Percentiles rank a stretch among this genome's conserved stretches.
phyloP scores from a whole-genome alignment of 176 grass and related monocot genomes.

The Paspalum notatum region DNA sequence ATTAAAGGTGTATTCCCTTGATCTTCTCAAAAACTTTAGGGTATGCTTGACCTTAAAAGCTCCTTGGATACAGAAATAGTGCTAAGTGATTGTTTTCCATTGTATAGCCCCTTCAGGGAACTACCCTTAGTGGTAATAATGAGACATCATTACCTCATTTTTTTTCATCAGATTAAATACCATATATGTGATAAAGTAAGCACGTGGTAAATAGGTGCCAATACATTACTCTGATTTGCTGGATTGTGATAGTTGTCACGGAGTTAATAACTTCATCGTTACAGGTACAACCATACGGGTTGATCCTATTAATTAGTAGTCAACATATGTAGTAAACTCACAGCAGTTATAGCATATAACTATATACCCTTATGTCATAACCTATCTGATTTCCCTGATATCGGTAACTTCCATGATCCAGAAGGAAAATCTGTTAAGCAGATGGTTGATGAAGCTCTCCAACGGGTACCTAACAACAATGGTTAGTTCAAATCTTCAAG shows the following conservation, averaged over 20 bases:
- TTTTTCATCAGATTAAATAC: neutral
- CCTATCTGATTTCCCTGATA: constrained; percentile 5
- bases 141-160: neutral
- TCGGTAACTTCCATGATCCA: constrained; percentile 44
- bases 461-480: constrained; percentile 67
- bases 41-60: neutral
- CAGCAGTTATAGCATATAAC: neutral
- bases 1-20: neutral
- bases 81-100: neutral
- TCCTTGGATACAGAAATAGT: neutral
- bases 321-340: neutral
- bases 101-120: neutral
- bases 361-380: neutral
- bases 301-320: neutral
- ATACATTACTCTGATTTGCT: neutral
- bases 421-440: constrained; percentile 97
- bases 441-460: constrained; percentile 94
- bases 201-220: neutral
- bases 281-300: neutral
- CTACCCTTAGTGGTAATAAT: neutral
- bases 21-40: neutral
- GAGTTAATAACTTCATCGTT: constrained; percentile 1
- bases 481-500: constrained; percentile 61
- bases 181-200: neutral
- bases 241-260: neutral